phyloP scores from a whole-genome alignment of 179 eudicot genomes.

The Vitellaria paradoxa region DNA sequence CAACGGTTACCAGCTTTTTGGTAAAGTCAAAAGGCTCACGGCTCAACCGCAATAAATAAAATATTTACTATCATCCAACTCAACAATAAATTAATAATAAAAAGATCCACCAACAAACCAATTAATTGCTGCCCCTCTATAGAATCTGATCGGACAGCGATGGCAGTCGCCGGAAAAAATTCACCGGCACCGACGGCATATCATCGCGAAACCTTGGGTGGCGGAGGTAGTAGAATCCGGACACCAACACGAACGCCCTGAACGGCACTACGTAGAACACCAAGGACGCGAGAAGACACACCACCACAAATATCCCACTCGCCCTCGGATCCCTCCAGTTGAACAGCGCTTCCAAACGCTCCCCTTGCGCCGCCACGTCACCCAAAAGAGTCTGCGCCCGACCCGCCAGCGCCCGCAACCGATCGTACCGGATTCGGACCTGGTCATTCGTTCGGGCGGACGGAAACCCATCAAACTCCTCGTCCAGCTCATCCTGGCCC shows the following conservation, averaged over 20 bases:
- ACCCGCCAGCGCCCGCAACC: constrained; percentile 74
- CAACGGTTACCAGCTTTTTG: too few relatives aligned
- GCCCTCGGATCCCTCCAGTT: constrained; percentile 94
- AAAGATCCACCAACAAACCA: too few relatives aligned
- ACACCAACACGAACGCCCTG: constrained; percentile 51
- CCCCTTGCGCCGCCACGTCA: constrained; percentile 89
- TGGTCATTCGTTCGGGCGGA: constrained; percentile 55
- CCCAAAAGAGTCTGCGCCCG: constrained; percentile 81
- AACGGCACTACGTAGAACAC: constrained; percentile 72
- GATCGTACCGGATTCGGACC: constrained; percentile 62
- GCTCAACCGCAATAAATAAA: too few relatives aligned
- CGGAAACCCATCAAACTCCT: constrained; percentile 84
- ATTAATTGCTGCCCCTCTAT: constrained; percentile 7
- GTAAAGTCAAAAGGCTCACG: too few relatives aligned
- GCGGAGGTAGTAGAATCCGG: constrained; percentile 67
- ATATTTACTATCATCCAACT: too few relatives aligned
- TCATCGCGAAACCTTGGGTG: constrained; percentile 79
- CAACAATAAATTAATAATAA: too few relatives aligned
- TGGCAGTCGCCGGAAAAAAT: constrained; percentile 82
- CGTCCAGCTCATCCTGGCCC: constrained; percentile 70
- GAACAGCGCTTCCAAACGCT: constrained; percentile 72
- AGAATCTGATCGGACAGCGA: constrained; percentile 77
- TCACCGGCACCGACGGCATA: constrained; percentile 74
- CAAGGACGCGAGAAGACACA: constrained; percentile 61
- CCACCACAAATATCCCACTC: constrained; percentile 66